Evolutionary conservation across 441 rosid species (phyloP).

Genomic region (Sinapis alba): DNA sequence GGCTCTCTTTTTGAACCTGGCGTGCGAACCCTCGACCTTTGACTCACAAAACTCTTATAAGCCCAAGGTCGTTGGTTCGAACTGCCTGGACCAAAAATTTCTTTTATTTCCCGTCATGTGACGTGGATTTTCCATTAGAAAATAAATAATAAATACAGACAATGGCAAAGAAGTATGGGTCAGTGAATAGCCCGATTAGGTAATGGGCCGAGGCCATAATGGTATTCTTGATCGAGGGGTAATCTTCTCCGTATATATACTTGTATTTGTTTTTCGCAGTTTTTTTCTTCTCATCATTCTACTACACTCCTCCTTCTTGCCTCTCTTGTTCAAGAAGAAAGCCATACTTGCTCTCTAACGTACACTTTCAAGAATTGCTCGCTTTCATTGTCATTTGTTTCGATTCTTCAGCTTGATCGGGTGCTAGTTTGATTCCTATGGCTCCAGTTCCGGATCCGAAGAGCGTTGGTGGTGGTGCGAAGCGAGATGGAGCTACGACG

Average conservation of each 20-base stretch:
- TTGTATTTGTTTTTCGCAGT: neutral
- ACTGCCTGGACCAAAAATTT: neutral
- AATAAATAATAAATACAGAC: neutral
- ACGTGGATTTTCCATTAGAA: neutral
- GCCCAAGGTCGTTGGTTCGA: neutral
- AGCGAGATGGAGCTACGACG: slow-evolving; percentile 55
- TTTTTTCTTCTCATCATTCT: neutral
- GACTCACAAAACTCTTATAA: neutral
- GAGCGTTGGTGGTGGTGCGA: slow-evolving; percentile 41
- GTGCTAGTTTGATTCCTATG: slow-evolving; percentile 29
- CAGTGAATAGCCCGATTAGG: neutral
- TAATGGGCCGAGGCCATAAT: neutral
- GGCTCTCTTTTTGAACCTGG: neutral
- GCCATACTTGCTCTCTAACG: neutral
- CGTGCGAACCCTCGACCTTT: neutral
- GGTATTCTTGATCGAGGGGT: neutral
- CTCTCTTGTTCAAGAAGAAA: neutral
- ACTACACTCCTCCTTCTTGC: neutral
- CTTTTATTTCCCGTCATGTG: neutral
- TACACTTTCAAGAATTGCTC: neutral
- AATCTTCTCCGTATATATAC: neutral
- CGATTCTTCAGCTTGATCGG: slow-evolving; percentile 17
- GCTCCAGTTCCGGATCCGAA: slow-evolving; percentile 56
- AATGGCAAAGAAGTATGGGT: neutral
- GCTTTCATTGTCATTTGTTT: neutral